A percentile compares a stretch with the other conserved stretches of the same genome.
These are phyloP conservation scores for Backusella australiensis DNA, from an alignment of 192 early-diverging fungal species.

Conservation along the genomic window DNA sequence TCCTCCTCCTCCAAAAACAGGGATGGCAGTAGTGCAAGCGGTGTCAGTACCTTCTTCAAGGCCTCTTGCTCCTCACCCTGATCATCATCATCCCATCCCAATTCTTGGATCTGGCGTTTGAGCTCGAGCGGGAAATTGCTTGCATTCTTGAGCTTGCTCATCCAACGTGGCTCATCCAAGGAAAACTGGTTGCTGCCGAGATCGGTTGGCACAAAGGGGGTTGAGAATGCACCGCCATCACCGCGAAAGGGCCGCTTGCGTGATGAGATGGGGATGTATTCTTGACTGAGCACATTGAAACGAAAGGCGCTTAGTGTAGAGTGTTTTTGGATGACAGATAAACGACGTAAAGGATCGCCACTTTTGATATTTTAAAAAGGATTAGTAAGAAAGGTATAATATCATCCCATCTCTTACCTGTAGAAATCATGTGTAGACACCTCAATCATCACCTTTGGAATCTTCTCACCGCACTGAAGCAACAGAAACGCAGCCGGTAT, in stretches of 20 bases:
- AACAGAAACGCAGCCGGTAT: constrained; percentile 51
- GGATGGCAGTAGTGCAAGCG: constrained; percentile 45
- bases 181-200: constrained; percentile 51
- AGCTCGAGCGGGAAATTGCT: constrained; percentile 50
- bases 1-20: constrained; percentile 51
- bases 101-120: constrained; percentile 46
- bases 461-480: constrained; percentile 55
- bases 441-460: constrained; percentile 39
- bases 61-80: constrained; percentile 42
- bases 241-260: constrained; percentile 46
- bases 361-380: constrained; percentile 23
- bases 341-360: constrained; percentile 32
- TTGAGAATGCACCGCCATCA: constrained; percentile 39
- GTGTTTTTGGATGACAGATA: constrained; percentile 41
- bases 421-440: constrained; percentile 45
- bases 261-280: constrained; percentile 47
- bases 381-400: neutral
- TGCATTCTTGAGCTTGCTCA: constrained; percentile 45
- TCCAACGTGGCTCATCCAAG: constrained; percentile 51
- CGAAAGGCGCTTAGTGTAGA: constrained; percentile 46
- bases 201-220: constrained; percentile 52
- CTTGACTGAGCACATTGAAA: constrained; percentile 42
- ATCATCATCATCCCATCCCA: constrained; percentile 53
- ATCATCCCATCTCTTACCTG: constrained; percentile 32
- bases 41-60: constrained; percentile 42